These are phyloP conservation scores for Trichoderma atroviride DNA, from an alignment of 2,329 filamentous ascomycete species.

Conservation along the genomic window DNA sequence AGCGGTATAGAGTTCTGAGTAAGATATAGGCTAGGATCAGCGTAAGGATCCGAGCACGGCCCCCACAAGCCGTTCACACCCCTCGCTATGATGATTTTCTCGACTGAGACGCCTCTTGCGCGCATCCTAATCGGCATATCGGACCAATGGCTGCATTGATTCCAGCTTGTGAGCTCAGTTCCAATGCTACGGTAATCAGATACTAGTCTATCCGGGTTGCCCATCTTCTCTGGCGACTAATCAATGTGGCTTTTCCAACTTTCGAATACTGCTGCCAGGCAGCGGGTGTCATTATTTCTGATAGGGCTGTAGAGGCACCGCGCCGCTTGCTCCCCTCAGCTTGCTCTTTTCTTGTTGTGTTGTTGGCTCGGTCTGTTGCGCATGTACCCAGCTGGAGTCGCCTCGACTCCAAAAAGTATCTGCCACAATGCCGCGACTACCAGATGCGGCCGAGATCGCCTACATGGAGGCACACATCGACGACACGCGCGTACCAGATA, in stretches of 20 bases:
- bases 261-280: not conserved
- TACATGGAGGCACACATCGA: constrained; percentile 9
- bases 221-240: not conserved
- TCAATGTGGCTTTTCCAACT: not conserved
- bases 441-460: constrained; percentile 1
- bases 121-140: not conserved
- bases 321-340: not conserved
- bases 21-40: not conserved
- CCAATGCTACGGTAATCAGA: not conserved
- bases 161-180: not conserved
- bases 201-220: not conserved
- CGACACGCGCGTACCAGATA: not conserved
- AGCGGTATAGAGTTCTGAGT: not conserved
- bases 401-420: not conserved
- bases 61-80: not conserved
- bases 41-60: not conserved
- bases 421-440: constrained; percentile 1
- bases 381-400: not conserved
- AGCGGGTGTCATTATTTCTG: not conserved
- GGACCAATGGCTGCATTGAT: not conserved
- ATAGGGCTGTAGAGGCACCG: not conserved
- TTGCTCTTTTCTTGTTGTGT: not conserved
- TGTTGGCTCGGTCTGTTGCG: not conserved
- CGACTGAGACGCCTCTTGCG: not conserved
- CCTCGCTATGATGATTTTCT: not conserved